Base-by-base conservation (phyloP, 1,139 yeast genomes). In the Blastobotrys raffinosifermentans region DNA sequence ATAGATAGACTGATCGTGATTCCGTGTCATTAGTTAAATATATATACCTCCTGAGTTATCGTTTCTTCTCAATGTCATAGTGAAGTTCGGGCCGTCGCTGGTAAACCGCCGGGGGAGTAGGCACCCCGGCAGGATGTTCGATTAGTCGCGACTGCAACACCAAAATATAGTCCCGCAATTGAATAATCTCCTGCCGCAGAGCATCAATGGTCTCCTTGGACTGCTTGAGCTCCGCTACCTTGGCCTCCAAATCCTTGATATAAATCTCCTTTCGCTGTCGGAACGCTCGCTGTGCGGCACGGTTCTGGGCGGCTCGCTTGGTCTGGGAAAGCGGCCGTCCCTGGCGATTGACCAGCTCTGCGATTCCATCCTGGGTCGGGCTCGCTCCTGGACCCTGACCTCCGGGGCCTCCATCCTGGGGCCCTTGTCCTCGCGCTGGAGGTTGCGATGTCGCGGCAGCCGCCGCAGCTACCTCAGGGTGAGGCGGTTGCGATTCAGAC, bases 261-360 rank as follows among this genome's bases (percentile, higher is more conserved):
- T 83, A 77, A 44, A 74, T 72, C 50, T 84, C 94, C 56, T 82
- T 80, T 41, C 95, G 70, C 54, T 77, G 79, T 55, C 96, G 72
- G 63, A 85, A 86, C 8, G 94, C 94, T 49, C 84, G 74, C 61
- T 86, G 96, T 1, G 96, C 95, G 43, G 76, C 79, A 53, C 96
- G 69, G 64, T 86, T 86, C 60, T 86, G 96, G 13, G 81, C 85
- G 1, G 96, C 95, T 47, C 96, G 73, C 60, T 83, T 84, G 29
- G 93, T 76, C 43, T 69, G 71, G 10, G 80, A 71, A 27, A 81
- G 64, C 5, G 73, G 73, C 45, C 77, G 71, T 8, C 73, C 73
- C 33, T 56, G 55, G 29, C 60, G 48, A 32, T 34, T 40, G 19
- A 50, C 29, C 17, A 29, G 23, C 5, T 34, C 33, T n/a, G n/a